A percentile compares a stretch with the other conserved stretches of the same genome.
Conservation (phyloP, 345 rosid species). For the Hibiscus trionum region DNA sequence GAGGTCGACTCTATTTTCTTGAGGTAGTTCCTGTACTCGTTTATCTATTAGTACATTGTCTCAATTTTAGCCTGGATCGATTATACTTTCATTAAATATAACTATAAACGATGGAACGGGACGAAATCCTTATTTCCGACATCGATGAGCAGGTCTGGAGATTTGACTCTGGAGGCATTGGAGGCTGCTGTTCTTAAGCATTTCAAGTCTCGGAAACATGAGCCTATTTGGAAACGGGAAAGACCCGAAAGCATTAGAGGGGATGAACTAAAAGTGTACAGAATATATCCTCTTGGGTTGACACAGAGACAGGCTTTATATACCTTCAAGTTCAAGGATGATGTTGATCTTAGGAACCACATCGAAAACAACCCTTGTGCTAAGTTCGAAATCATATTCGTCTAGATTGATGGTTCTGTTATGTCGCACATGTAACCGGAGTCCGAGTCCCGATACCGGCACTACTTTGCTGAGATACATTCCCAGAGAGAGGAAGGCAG, state of each 20-base stretch:
- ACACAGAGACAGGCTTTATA: conserved; percentile 90
- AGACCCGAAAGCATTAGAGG: conserved; percentile 69
- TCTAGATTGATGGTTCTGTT: neutral
- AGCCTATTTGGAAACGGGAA: conserved; percentile 78
- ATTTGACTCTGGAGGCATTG: conserved; percentile 47
- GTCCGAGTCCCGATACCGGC: neutral
- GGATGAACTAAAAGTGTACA: conserved; percentile 48
- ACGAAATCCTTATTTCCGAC: neutral
- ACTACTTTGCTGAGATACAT: neutral
- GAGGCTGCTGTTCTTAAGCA: conserved; percentile 51
- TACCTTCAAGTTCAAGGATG: conserved; percentile 54
- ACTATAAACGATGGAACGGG: neutral
- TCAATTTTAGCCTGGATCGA: neutral
- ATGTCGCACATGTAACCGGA: neutral
- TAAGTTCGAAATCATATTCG: conserved; percentile 78
- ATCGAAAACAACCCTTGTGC: conserved; percentile 60
- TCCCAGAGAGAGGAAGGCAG: neutral
- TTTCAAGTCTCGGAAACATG: conserved; percentile 55
- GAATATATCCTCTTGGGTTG: conserved; percentile 73
- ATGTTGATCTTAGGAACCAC: conserved; percentile 47
- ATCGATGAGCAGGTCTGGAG: conserved; percentile 37
- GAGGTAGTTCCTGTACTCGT: conserved; percentile 37
- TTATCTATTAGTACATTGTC: neutral
- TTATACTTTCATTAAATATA: neutral
- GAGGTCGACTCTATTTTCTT: conserved; percentile 76